These are phyloP conservation scores for Pseudofabraea citricarpa DNA, from an alignment of 2,329 filamentous ascomycete species.

Conservation along the genomic window DNA sequence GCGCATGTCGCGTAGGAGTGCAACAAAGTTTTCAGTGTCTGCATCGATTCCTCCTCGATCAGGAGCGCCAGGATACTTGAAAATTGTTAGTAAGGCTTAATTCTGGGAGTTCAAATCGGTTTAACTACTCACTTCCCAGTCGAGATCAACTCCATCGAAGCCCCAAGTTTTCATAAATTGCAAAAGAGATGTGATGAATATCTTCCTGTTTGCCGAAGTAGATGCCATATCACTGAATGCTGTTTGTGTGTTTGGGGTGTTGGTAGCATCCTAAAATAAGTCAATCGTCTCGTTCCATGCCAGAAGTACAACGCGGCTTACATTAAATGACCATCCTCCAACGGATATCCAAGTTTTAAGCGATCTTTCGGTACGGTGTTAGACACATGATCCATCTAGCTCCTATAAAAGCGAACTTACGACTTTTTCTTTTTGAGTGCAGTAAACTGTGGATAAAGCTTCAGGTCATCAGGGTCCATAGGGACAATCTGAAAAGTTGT, in stretches of 20 bases:
- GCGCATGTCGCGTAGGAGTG: conserved; percentile 16
- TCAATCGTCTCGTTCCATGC: no score
- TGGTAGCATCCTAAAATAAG: neutral
- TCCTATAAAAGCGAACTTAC: no score
- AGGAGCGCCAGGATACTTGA: conserved; percentile 28
- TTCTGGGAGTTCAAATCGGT: neutral
- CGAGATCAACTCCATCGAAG: conserved; percentile 42
- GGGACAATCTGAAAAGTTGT: conserved; percentile 23
- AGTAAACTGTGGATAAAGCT: conserved; percentile 10
- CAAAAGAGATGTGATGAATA: conserved; percentile 33
- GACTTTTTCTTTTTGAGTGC: conserved; percentile 3
- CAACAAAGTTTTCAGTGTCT: conserved; percentile 30
- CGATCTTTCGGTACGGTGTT: no score
- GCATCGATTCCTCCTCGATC: conserved; percentile 31
- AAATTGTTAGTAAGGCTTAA: neutral
- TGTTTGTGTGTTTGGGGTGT: conserved; percentile 5
- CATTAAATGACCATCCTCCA: conserved; percentile 2
- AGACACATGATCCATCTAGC: no score
- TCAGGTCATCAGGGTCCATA: conserved; percentile 14
- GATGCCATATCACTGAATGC: conserved; percentile 30
- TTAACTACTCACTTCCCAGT: conserved; percentile 36
- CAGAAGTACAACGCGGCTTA: neutral
- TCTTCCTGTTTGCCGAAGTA: conserved; percentile 20
- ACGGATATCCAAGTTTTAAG: neutral
- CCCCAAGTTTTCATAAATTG: conserved; percentile 36